Evolutionary conservation across 495 filamentous ascomycete species (phyloP).

Genomic region (Hypoxylon rickii): DNA sequence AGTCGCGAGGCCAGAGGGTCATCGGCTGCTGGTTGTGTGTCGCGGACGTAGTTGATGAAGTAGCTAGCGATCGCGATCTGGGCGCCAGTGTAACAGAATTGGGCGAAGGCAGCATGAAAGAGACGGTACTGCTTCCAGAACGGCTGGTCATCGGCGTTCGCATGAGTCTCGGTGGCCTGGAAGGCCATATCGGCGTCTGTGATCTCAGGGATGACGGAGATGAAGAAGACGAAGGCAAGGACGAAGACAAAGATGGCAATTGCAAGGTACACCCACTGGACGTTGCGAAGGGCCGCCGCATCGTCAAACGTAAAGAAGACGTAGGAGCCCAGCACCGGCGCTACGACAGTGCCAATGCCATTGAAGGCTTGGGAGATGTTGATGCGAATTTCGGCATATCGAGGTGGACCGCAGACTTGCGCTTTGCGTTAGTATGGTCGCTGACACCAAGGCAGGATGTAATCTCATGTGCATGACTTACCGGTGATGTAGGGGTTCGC

Average conservation of each 20-base stretch:
- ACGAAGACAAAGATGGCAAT: conserved; percentile 71
- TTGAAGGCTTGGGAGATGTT: conserved; percentile 71
- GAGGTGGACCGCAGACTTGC: conserved; percentile 65
- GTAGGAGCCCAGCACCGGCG: conserved; percentile 67
- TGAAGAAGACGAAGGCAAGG: conserved; percentile 66
- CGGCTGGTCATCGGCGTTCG: conserved; percentile 53
- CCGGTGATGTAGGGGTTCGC: conserved; percentile 69
- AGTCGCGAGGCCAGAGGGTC: conserved; percentile 39
- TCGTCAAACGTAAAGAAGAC: conserved; percentile 69
- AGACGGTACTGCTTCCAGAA: conserved; percentile 67
- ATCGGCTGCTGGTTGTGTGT: conserved; percentile 33
- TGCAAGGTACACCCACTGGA: conserved; percentile 77
- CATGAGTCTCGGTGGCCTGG: conserved; percentile 48
- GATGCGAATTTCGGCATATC: conserved; percentile 70
- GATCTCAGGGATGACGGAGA: conserved; percentile 70
- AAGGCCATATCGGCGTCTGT: conserved; percentile 74
- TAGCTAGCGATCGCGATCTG: conserved; percentile 65
- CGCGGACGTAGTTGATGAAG: conserved; percentile 51
- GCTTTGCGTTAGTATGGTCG: background rate
- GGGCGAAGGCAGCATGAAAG: conserved; percentile 67
- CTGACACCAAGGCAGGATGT: no score
- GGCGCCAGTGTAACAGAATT: conserved; percentile 74
- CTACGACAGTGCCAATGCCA: conserved; percentile 65
- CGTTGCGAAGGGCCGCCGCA: conserved; percentile 55
- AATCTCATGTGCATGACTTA: conserved; percentile 18